These are phyloP conservation scores for Chamaecrista fasciculata DNA, from an alignment of 306 rosid genomes.

Conservation along the genomic window DNA sequence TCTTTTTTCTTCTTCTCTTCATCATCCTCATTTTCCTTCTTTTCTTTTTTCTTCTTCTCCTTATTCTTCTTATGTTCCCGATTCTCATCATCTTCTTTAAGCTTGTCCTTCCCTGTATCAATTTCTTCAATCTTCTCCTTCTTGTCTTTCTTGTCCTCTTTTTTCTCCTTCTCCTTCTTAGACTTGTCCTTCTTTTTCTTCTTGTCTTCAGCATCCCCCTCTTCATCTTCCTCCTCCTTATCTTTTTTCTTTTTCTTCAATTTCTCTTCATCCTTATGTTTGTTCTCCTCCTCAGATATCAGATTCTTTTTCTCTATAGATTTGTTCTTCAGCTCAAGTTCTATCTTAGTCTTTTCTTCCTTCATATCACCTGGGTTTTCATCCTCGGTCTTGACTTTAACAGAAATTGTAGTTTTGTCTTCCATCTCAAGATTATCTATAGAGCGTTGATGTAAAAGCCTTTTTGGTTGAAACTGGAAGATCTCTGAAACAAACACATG, in stretches of 20 bases:
- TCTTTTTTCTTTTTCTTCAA: constrained; percentile 25
- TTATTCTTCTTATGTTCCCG: neutral
- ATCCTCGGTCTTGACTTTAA: constrained; percentile 40
- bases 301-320: constrained; percentile 34
- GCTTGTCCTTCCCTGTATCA: neutral
- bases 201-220: neutral
- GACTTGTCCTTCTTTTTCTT: constrained; percentile 15
- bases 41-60: neutral
- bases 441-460: constrained; percentile 15
- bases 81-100: neutral
- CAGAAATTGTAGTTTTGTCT: constrained; percentile 33
- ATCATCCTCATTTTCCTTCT: neutral
- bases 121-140: neutral
- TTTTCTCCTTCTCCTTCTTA: constrained; percentile 18
- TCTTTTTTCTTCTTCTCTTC: neutral
- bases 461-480: constrained; percentile 7
- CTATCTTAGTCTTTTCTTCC: constrained; percentile 38
- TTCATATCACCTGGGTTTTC: constrained; percentile 30
- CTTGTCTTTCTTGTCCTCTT: constrained; percentile 16
- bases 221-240: constrained; percentile 10
- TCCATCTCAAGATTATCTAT: constrained; percentile 45
- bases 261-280: constrained; percentile 16
- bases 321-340: constrained; percentile 50
- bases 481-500: constrained; percentile 8
- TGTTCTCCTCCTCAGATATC: constrained; percentile 33